Conservation (phyloP, 495 filamentous ascomycete species). For the Recurvomyces mirabilis region DNA sequence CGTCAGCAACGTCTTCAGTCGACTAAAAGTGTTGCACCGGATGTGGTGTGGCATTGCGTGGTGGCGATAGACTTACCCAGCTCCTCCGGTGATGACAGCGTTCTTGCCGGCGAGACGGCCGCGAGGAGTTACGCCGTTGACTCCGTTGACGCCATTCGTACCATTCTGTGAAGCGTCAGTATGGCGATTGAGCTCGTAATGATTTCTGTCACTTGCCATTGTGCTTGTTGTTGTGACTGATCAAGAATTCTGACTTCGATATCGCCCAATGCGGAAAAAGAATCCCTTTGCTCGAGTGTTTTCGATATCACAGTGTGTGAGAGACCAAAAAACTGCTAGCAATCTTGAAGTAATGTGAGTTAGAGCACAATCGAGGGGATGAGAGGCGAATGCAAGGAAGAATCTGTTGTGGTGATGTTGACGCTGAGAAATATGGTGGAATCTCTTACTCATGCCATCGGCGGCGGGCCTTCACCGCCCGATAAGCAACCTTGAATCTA, state of each 20-base stretch:
- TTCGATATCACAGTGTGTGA: too few relatives aligned
- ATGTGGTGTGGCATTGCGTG: background rate
- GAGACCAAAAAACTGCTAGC: too few relatives aligned
- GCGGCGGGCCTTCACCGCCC: too few relatives aligned
- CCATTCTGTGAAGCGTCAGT: background rate
- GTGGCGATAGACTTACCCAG: constrained; percentile 75
- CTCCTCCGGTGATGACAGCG: constrained; percentile 85
- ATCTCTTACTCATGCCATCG: too few relatives aligned
- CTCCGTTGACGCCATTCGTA: constrained; percentile 17
- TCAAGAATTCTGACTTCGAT: too few relatives aligned
- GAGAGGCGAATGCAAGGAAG: too few relatives aligned
- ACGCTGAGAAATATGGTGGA: too few relatives aligned
- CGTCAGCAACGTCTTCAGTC: constrained; percentile 5
- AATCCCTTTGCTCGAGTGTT: background rate
- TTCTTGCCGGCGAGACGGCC: constrained; percentile 78
- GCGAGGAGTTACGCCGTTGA: background rate
- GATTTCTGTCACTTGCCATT: background rate
- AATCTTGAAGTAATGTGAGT: background rate
- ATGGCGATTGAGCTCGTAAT: background rate
- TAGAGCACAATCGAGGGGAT: too few relatives aligned
- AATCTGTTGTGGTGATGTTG: too few relatives aligned
- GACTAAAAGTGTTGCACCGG: background rate
- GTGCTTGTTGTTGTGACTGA: background rate
- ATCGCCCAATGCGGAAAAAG: constrained; percentile 2
- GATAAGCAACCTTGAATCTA: too few relatives aligned